These are phyloP conservation scores for Excoecaria agallocha DNA, from an alignment of 345 rosid genomes.

Conservation along the genomic window DNA sequence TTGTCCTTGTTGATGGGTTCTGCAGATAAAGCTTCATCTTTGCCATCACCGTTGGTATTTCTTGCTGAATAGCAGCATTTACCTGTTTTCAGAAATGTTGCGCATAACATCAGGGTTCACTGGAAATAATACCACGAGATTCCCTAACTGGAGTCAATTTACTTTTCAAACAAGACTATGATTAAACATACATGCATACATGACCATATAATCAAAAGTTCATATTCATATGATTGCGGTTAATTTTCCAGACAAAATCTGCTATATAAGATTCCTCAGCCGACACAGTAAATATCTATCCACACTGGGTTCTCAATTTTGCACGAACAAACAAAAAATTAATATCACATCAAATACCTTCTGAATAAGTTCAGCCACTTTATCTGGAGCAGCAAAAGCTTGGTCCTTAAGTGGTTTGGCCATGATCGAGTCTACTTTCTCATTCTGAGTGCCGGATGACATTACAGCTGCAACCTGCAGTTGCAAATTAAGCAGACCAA, in stretches of 20 bases:
- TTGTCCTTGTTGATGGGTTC: slow-evolving; percentile 75
- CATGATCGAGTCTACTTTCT: slow-evolving; percentile 65
- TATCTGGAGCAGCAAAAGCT: slow-evolving; percentile 92
- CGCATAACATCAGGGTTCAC: slow-evolving; percentile 3
- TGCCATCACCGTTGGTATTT: slow-evolving; percentile 62
- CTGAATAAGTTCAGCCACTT: slow-evolving; percentile 90
- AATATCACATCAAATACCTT: slow-evolving; percentile 54
- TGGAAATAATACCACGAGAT: neutral
- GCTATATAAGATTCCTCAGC: neutral
- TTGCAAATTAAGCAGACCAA: slow-evolving; percentile 22
- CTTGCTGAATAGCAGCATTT: slow-evolving; percentile 62
- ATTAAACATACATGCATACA: neutral
- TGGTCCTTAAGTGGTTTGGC: slow-evolving; percentile 88
- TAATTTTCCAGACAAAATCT: neutral
- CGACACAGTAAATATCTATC: neutral
- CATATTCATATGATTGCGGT: neutral
- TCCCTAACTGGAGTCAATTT: neutral
- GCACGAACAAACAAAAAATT: neutral
- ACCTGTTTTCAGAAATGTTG: slow-evolving; percentile 46
- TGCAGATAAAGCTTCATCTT: slow-evolving; percentile 94
- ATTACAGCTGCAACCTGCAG: slow-evolving; percentile 83
- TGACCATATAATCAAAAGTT: neutral
- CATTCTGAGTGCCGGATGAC: slow-evolving; percentile 57
- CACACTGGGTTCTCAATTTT: neutral
- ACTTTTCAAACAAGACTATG: neutral